Evolutionary conservation across 352 stramenopile genomes (phyloP).

Genomic region (Pseudoperonospora humuli): DNA sequence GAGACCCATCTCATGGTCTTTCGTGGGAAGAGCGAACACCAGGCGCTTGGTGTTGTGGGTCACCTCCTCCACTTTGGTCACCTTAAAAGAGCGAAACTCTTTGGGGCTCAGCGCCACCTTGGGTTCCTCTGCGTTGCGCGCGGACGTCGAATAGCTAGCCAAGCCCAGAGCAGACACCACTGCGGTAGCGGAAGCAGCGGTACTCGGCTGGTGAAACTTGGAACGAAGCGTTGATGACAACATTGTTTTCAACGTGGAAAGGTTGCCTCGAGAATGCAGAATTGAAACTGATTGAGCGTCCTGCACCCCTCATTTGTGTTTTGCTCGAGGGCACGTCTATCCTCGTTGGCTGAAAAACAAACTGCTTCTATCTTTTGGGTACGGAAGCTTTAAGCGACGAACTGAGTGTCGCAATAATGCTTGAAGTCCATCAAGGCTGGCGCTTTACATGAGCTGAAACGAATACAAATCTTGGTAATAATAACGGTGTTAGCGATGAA

Average conservation of each 20-base stretch:
- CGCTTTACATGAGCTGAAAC: too few relatives aligned
- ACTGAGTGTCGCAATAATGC: too few relatives aligned
- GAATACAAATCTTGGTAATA: too few relatives aligned
- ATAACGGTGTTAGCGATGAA: constrained; percentile 4
- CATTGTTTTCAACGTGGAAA: constrained; percentile 18
- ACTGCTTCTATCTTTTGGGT: not conserved
- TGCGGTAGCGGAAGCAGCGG: constrained; percentile 20
- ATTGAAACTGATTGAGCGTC: constrained; percentile 9
- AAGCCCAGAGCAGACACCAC: constrained; percentile 28
- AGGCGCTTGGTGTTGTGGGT: constrained; percentile 60
- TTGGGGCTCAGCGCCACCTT: constrained; percentile 46
- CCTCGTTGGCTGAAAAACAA: constrained; percentile 8
- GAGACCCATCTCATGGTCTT: constrained; percentile 60
- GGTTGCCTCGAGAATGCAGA: constrained; percentile 5
- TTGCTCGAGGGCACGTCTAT: too few relatives aligned
- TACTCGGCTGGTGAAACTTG: constrained; percentile 9
- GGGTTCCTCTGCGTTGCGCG: constrained; percentile 26
- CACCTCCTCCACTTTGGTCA: constrained; percentile 49
- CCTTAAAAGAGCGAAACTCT: constrained; percentile 59
- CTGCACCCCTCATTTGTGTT: constrained; percentile 17
- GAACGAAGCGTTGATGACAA: constrained; percentile 25
- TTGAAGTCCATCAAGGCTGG: not conserved
- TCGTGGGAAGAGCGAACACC: constrained; percentile 41
- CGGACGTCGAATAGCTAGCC: constrained; percentile 19
- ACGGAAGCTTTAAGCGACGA: too few relatives aligned